phyloP scores from a whole-genome alignment of 108 stramenopile species.

The Conticribra weissflogii region DNA sequence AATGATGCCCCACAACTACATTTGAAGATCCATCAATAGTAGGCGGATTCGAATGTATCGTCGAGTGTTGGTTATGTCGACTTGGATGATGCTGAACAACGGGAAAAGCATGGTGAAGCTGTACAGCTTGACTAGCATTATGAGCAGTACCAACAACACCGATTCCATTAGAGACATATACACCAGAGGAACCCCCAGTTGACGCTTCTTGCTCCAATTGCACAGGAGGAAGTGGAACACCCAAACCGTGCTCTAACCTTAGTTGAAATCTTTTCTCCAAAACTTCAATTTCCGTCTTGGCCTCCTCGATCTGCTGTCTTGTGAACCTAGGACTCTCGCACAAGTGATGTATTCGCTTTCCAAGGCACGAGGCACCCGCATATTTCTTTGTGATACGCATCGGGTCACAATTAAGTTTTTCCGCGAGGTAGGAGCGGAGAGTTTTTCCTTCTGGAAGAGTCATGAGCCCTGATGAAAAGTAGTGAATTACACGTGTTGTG shows the following conservation, averaged over 20 bases:
- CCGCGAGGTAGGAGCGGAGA: conserved; percentile 92
- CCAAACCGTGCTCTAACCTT: conserved; percentile 58
- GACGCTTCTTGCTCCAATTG: not conserved
- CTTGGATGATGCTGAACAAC: no score
- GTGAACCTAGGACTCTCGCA: conserved; percentile 62
- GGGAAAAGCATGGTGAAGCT: not conserved
- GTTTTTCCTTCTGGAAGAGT: conserved; percentile 91
- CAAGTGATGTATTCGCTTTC: conserved; percentile 79
- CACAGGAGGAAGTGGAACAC: conserved; percentile 18
- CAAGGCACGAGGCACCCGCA: conserved; percentile 92
- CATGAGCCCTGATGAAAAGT: conserved; percentile 90
- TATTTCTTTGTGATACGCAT: conserved; percentile 99
- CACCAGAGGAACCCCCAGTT: no score
- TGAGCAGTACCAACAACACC: not conserved
- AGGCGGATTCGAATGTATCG: no score
- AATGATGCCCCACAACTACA: not conserved
- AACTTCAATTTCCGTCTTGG: conserved; percentile 62
- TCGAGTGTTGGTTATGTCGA: no score
- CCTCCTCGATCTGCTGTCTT: conserved; percentile 62
- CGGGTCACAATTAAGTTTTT: conserved; percentile 95
- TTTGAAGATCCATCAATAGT: not conserved
- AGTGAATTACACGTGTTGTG: conserved; percentile 90
- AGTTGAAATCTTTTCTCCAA: conserved; percentile 70
- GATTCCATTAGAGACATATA: not conserved
- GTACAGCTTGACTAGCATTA: no score